phyloP scores from a whole-genome alignment of 768 basidiomycete genomes.

The Leccinum variicolor region DNA sequence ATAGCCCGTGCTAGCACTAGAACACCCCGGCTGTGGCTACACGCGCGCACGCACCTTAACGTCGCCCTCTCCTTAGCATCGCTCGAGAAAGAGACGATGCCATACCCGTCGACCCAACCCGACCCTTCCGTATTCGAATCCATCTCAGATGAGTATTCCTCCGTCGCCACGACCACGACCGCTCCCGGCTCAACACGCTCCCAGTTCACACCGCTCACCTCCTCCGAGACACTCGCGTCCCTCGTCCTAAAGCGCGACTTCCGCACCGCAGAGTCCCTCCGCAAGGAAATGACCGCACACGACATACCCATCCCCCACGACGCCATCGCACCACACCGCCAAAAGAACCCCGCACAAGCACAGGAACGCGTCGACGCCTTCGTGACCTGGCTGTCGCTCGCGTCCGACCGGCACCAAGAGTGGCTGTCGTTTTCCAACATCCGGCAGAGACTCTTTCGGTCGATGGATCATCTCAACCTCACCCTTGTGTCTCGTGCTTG shows the following conservation, averaged over 20 bases:
- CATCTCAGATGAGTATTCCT: constrained; percentile 34
- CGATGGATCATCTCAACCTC: constrained; percentile 29
- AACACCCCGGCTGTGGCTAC: constrained; percentile 14
- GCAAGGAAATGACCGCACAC: constrained; percentile 34
- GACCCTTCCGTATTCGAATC: too few species aligned
- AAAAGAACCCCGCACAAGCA: constrained; percentile 1
- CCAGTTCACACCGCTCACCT: constrained; percentile 21
- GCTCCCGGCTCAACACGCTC: background rate
- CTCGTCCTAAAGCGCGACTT: constrained; percentile 24
- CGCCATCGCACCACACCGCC: constrained; percentile 24
- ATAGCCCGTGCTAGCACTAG: constrained; percentile 4
- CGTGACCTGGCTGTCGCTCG: constrained; percentile 44
- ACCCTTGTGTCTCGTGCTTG: constrained; percentile 37
- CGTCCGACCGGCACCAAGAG: constrained; percentile 32
- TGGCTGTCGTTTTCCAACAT: constrained; percentile 23
- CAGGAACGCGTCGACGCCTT: constrained; percentile 13
- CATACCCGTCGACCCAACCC: constrained; percentile 31
- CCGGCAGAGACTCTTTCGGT: constrained; percentile 32
- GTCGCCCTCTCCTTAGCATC: constrained; percentile 33
- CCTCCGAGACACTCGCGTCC: constrained; percentile 21
- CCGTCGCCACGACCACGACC: constrained; percentile 9
- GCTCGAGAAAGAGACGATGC: constrained; percentile 32
- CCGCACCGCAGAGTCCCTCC: too few species aligned
- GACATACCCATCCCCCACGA: constrained; percentile 35
- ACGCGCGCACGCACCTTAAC: constrained; percentile 18